Base-by-base conservation (phyloP, 1,139 yeast species). In the Waltiozyma solani region DNA sequence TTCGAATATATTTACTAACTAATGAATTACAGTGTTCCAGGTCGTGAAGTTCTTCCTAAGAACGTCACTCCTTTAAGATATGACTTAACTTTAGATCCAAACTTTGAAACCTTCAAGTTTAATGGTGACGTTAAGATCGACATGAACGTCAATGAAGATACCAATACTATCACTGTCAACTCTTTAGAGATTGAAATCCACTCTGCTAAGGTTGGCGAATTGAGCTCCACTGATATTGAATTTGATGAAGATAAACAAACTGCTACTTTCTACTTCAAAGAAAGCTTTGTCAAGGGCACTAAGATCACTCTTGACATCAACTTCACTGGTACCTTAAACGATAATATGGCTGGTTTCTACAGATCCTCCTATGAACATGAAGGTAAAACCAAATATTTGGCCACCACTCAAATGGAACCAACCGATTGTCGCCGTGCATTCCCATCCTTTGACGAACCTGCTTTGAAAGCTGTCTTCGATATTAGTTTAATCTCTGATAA, bases 361-460 rank as follows among this genome's bases (percentile, higher is more conserved):
- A 70, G 84, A 50, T 82, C 95, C 6, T 63, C 73, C 34, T 85
- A 84, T 58, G 62, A 64, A 47, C 71, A 75, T 46, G 59, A 67
- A 18, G 86, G 83, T n/a, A 66, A 67, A 39, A 72, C 72, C 26
- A 73, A 76, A 50, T 71, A 71, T 50, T 72, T 84, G 70, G 78
- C 85, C 26, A 78, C 93, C 32, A 84, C 96, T 10, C 95, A 86
- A 61, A 81, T 86, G 67, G 95, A 86, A 61, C 80, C 95, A 22
- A 81, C 93, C 14, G 95, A 84, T 57, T 89, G 95, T 47, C 75
- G 96, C 53, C 71, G 89, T 49, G 95, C 95, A 4, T 85, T 86
- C 67, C 95, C 96, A 18, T 84, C 91, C 57, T 77, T 80, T 51
- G 95, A 86, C 59, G 95, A 86, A 58, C 96, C 96, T 12, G 75